Conservation (phyloP, 2,329 filamentous ascomycete genomes). For the Cercospora sp. region DNA sequence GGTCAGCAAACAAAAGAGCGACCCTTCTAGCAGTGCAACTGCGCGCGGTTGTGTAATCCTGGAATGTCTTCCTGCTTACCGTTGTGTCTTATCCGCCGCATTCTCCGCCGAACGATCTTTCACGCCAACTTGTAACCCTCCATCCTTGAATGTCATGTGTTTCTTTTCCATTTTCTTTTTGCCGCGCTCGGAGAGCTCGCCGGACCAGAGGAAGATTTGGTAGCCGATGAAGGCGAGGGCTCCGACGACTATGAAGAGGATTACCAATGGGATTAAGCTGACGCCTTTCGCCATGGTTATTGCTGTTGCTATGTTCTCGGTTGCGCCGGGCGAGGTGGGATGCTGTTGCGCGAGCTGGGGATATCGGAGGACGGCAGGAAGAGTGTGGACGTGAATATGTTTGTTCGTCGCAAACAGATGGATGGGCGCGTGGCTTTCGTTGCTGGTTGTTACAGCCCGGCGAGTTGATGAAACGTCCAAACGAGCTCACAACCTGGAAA, state of each 20-base stretch:
- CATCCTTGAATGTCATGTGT: constrained; percentile 75
- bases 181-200: constrained; percentile 65
- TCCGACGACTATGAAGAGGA: constrained; percentile 61
- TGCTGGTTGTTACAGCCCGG: not conserved
- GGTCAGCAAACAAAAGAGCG: too few relatives aligned
- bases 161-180: constrained; percentile 71
- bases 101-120: constrained; percentile 67
- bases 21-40: too few relatives aligned
- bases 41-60: too few relatives aligned
- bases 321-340: not conserved
- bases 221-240: constrained; percentile 66
- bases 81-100: constrained; percentile 73
- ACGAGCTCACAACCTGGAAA: not conserved
- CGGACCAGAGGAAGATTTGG: constrained; percentile 67
- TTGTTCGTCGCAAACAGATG: not conserved
- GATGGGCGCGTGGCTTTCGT: not conserved
- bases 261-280: constrained; percentile 62
- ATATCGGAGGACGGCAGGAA: not conserved
- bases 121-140: constrained; percentile 67
- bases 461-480: not conserved
- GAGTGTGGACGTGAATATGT: not conserved
- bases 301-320: not conserved
- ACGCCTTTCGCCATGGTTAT: constrained; percentile 24
- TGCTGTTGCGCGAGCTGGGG: not conserved
- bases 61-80: constrained; percentile 26